Evolutionary conservation across 306 rosid genomes (phyloP).

Genomic region (Quercus bicolor): DNA sequence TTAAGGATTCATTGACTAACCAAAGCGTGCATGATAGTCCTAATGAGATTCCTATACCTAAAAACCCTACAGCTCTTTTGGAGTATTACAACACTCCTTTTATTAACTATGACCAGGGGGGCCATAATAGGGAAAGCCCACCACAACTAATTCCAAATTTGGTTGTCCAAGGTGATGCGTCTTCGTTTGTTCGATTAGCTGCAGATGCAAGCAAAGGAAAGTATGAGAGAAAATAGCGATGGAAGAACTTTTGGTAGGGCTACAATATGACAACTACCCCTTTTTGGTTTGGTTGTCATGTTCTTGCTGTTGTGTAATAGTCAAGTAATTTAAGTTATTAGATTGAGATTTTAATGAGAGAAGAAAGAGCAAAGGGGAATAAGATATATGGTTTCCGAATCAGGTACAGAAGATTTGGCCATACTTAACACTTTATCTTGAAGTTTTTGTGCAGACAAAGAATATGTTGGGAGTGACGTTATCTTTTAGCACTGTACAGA

Average conservation of each 20-base stretch:
- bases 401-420: background rate
- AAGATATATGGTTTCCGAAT: slow-evolving; percentile 1
- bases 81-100: slow-evolving; percentile 45
- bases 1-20: slow-evolving; percentile 42
- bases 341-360: slow-evolving; percentile 16
- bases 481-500: slow-evolving; percentile 15
- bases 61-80: slow-evolving; percentile 23
- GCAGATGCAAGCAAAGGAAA: slow-evolving; percentile 61
- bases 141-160: slow-evolving; percentile 56
- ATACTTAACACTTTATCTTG: background rate
- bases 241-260: slow-evolving; percentile 28
- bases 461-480: slow-evolving; percentile 7
- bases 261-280: slow-evolving; percentile 2
- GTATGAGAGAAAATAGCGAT: slow-evolving; percentile 35
- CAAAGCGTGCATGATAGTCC: slow-evolving; percentile 13
- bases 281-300: slow-evolving; percentile 1
- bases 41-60: slow-evolving; percentile 10
- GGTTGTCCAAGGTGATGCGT: slow-evolving; percentile 60
- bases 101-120: slow-evolving; percentile 41
- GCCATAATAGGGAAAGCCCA: slow-evolving; percentile 45
- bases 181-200: slow-evolving; percentile 48
- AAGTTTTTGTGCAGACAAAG: slow-evolving; percentile 14
- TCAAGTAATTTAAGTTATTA: slow-evolving; percentile 29
- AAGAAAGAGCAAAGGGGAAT: background rate
- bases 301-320: slow-evolving; percentile 12